Conservation (phyloP, 768 basidiomycete species). For the Lactarius indigo region DNA sequence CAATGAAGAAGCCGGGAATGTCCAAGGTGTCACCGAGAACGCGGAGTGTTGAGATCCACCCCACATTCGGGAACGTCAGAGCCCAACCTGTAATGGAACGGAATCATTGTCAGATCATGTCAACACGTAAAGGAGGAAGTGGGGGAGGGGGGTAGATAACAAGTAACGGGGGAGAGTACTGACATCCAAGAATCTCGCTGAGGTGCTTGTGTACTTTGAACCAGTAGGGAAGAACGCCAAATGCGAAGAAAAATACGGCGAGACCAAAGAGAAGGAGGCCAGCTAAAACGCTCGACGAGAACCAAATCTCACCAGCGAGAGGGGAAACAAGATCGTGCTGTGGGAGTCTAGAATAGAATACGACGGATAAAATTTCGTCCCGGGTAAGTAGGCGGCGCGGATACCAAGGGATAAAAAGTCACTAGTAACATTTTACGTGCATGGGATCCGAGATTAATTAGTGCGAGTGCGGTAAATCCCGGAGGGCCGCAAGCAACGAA, state of each 20-base stretch:
- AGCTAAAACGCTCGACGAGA: conserved; percentile 38
- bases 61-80: conserved; percentile 46
- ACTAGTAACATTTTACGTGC: conserved; percentile 38
- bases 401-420: not conserved
- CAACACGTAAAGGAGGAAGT: not conserved
- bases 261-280: conserved; percentile 44
- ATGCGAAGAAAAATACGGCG: conserved; percentile 45
- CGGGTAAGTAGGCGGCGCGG: not conserved
- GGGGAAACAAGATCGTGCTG: conserved; percentile 36
- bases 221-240: conserved; percentile 45
- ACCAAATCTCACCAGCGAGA: conserved; percentile 45
- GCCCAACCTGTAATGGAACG: conserved; percentile 37
- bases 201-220: conserved; percentile 47
- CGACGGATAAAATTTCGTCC: not conserved
- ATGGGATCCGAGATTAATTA: conserved; percentile 42
- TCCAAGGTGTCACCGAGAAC: conserved; percentile 42
- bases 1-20: conserved; percentile 37
- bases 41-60: conserved; percentile 44
- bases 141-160: not conserved
- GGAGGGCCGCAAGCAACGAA: conserved; percentile 49
- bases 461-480: conserved; percentile 47
- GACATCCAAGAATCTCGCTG: conserved; percentile 45
- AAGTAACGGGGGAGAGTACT: conserved; percentile 13
- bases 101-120: not conserved
- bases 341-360: conserved; percentile 31